Evolutionary conservation across 176 grass and related monocot genomes (phyloP), one percentile per base, ranked within the genome.

Genomic region (Carex parvula): DNA sequence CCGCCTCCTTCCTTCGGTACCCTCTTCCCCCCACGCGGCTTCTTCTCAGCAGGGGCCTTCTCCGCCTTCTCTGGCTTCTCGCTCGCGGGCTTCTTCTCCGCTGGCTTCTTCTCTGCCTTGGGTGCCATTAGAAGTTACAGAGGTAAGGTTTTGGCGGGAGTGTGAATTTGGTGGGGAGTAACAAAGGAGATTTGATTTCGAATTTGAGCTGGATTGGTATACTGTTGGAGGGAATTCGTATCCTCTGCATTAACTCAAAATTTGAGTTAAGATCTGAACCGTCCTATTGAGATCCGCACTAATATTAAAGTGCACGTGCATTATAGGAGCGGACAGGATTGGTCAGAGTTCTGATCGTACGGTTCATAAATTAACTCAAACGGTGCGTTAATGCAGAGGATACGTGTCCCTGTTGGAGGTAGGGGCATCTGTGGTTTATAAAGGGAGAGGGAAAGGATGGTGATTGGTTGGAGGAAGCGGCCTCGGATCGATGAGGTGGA

Each of bases 401-500:
- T n/a, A n/a, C n/a, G n/a, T n/a, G n/a, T n/a, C n/a, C n/a, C n/a
- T n/a, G n/a, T n/a, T n/a, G 33, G 70, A 41, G 26, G 37, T 58
- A 21, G 56, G 0, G 56, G 26, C 8, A 60, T 64, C 10, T 60
- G 24, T 15, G 1, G 76, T 3, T 60, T 80, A 58, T 80, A 80
- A 35, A 80, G 48, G 33, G 4, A 80, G 54, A n/a, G 52, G 76
- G 32, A 46, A 60, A 12, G 11, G 22, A 60, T n/a, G 24, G 54
- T 60, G 26, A 80, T 80, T 80, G 76, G 76, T 57, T 32, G 76
- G 3, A 1, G 3, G 11, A 39, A n/a, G 50, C 12, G 76, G 2
- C 26, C 26, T 8, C 50, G 54, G 76, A 80, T 80, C 76, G 54
- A 56, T 80, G 76, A 37, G 22, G 22, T 80, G 76, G 76, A 60